phyloP scores from a whole-genome alignment of 2,329 filamentous ascomycete species.

The Xenoacremonium recifei region DNA sequence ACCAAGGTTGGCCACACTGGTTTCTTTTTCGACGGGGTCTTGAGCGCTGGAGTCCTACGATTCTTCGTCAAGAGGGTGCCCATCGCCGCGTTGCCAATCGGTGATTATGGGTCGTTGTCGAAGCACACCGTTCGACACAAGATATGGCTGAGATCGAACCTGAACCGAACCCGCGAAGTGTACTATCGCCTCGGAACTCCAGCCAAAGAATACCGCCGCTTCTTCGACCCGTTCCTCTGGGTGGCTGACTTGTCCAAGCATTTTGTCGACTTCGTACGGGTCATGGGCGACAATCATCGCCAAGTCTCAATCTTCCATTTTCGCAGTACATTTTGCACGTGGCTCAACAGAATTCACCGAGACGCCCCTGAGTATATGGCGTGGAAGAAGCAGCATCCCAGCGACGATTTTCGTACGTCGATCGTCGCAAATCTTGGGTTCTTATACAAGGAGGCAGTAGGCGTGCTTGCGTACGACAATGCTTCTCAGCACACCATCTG shows the following conservation, averaged over 20 bases:
- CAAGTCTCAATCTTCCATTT: conserved; percentile 58
- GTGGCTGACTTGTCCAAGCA: conserved; percentile 70
- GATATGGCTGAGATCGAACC: conserved; percentile 63
- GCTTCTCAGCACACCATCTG: conserved; percentile 48
- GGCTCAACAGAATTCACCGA: conserved; percentile 50
- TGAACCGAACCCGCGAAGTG: conserved; percentile 41
- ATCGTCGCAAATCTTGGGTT: conserved; percentile 61
- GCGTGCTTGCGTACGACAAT: conserved; percentile 38
- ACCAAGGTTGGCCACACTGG: conserved; percentile 30
- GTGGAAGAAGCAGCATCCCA: conserved; percentile 54
- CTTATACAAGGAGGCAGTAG: conserved; percentile 62
- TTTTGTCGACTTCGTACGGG: conserved; percentile 63
- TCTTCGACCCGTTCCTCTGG: conserved; percentile 66
- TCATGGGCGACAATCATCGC: conserved; percentile 26
- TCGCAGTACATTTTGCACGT: conserved; percentile 52
- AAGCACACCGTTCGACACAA: conserved; percentile 46
- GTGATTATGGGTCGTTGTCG: conserved; percentile 56
- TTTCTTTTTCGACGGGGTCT: conserved; percentile 60
- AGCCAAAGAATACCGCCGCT: conserved; percentile 58
- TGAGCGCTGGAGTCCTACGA: conserved; percentile 42
- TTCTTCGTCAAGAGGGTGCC: conserved; percentile 55
- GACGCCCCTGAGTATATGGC: conserved; percentile 38
- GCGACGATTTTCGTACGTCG: conserved; percentile 61
- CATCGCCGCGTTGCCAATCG: conserved; percentile 62
- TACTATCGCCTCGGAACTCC: conserved; percentile 65